These are phyloP conservation scores for Circinella umbellata DNA, from an alignment of 371 early-diverging fungal species.

Conservation along the genomic window DNA sequence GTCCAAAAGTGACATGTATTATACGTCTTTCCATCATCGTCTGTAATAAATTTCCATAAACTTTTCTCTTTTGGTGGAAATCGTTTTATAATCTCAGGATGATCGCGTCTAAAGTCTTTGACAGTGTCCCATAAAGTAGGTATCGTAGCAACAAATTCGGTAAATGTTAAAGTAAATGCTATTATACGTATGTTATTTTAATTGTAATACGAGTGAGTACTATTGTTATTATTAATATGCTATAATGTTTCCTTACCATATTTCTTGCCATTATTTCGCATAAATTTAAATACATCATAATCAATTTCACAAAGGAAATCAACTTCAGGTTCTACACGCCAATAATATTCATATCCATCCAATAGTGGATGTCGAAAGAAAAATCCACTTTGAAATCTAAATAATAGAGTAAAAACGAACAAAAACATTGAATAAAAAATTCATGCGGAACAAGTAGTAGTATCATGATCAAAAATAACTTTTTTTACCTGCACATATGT, in stretches of 20 bases:
- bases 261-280: slow-evolving; percentile 76
- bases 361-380: slow-evolving; percentile 86
- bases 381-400: slow-evolving; percentile 78
- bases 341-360: slow-evolving; percentile 89
- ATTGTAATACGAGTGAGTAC: no score
- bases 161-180: slow-evolving; percentile 74
- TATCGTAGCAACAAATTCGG: slow-evolving; percentile 83
- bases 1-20: slow-evolving; percentile 95
- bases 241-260: slow-evolving; percentile 60
- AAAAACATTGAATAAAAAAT: background rate
- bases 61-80: slow-evolving; percentile 43
- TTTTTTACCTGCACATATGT: slow-evolving; percentile 86
- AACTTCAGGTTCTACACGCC: slow-evolving; percentile 96
- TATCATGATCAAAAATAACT: background rate
- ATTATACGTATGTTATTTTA: no score
- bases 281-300: slow-evolving; percentile 90
- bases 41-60: slow-evolving; percentile 43
- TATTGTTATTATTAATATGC: no score
- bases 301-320: slow-evolving; percentile 88
- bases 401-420: no score
- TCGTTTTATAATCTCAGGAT: slow-evolving; percentile 41
- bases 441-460: background rate
- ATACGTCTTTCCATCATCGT: slow-evolving; percentile 51
- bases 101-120: slow-evolving; percentile 46
- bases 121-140: slow-evolving; percentile 77